Conservation (phyloP, 805 yeast genomes). For the Cyberlindnera samutprakarnensis region DNA sequence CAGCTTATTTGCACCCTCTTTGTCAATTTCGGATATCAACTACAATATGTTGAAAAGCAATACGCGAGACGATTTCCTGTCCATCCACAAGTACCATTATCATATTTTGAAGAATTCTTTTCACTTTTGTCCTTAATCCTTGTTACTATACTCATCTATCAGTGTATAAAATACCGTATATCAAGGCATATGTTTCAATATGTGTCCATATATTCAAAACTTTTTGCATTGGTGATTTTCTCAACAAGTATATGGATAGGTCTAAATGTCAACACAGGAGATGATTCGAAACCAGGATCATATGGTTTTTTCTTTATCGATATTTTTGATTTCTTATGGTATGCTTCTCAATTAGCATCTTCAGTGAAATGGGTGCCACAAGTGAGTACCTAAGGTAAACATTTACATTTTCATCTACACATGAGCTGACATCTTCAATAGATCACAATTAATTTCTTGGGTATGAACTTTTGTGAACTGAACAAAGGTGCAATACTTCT, state of each 20-base stretch:
- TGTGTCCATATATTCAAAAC: conserved; percentile 20
- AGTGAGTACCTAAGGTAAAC: conserved; percentile 4
- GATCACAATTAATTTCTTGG: conserved; percentile 8
- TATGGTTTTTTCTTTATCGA: conserved; percentile 32
- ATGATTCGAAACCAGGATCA: conserved; percentile 17
- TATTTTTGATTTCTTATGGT: conserved; percentile 34
- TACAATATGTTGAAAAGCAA: conserved; percentile 16
- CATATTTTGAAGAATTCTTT: conserved; percentile 12
- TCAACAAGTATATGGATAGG: conserved; percentile 1
- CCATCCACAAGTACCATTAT: conserved; percentile 23
- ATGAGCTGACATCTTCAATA: conserved; percentile 27
- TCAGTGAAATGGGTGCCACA: conserved; percentile 33
- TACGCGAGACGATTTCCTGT: conserved; percentile 29
- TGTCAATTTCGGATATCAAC: conserved; percentile 1
- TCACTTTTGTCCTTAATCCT: conserved; percentile 14
- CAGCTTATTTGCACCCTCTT: conserved; percentile 1
- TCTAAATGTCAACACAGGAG: neutral
- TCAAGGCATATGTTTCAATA: conserved; percentile 32
- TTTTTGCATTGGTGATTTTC: neutral
- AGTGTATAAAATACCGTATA: conserved; percentile 21
- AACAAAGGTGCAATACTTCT: neutral
- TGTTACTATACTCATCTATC: conserved; percentile 19
- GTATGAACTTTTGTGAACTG: conserved; percentile 2
- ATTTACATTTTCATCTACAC: neutral
- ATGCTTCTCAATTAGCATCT: conserved; percentile 21